These are phyloP conservation scores for Omphalotus guepiniiformis DNA, from an alignment of 768 basidiomycete species.

Conservation along the genomic window DNA sequence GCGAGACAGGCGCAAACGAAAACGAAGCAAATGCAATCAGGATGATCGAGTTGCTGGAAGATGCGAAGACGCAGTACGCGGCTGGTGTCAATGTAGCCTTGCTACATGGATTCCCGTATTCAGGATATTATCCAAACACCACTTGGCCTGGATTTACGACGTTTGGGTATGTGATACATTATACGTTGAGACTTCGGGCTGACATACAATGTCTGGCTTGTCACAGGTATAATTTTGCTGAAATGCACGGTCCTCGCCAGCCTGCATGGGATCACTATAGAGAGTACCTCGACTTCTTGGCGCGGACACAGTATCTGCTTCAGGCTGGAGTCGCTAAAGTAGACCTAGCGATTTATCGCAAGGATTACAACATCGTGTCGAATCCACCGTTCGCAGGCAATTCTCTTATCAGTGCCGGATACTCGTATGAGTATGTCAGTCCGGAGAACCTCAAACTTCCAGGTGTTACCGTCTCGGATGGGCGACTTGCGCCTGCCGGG, in stretches of 20 bases:
- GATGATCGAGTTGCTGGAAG: constrained; percentile 11
- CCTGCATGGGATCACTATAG: constrained; percentile 14
- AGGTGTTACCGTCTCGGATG: constrained; percentile 12
- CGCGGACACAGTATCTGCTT: constrained; percentile 13
- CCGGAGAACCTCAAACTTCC: constrained; percentile 15
- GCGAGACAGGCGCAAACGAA: constrained; percentile 10
- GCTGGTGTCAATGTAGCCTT: constrained; percentile 14
- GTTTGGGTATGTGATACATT: constrained; percentile 2
- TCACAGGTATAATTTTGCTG: not conserved
- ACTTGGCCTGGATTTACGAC: constrained; percentile 11
- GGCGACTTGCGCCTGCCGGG: constrained; percentile 10
- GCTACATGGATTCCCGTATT: constrained; percentile 16
- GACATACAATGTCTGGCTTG: not conserved
- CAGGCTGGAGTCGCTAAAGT: constrained; percentile 13
- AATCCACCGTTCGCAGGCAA: constrained; percentile 10
- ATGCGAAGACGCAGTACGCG: constrained; percentile 14
- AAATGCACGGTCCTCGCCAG: constrained; percentile 11
- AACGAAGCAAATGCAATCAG: constrained; percentile 8
- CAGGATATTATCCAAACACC: constrained; percentile 13
- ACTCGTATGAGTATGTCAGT: constrained; percentile 15
- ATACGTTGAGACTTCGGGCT: not conserved
- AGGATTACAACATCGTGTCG: constrained; percentile 10
- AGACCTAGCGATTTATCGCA: constrained; percentile 13
- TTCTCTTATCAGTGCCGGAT: constrained; percentile 10
- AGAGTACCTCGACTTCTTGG: constrained; percentile 13